phyloP scores from a whole-genome alignment of 1,284 basidiomycete species.

The Hypsizygus ulmarius region DNA sequence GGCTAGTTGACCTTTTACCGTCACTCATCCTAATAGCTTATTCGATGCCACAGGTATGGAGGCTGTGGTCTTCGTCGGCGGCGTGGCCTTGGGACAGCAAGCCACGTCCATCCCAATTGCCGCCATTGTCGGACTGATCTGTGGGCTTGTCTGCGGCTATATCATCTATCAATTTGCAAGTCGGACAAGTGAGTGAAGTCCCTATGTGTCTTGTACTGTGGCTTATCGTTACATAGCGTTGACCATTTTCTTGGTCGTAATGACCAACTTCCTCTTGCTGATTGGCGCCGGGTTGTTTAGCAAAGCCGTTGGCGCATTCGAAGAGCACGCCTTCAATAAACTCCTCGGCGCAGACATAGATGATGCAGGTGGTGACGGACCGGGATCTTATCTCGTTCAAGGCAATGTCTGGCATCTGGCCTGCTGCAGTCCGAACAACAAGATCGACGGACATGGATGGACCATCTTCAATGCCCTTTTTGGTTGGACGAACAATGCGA shows the following conservation, averaged over 20 bases:
- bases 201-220: background rate
- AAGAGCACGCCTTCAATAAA: constrained; percentile 65
- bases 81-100: constrained; percentile 80
- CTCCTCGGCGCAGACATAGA: constrained; percentile 77
- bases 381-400: constrained; percentile 76
- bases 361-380: constrained; percentile 76
- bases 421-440: constrained; percentile 75
- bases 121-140: constrained; percentile 78
- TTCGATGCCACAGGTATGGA: constrained; percentile 59
- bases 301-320: constrained; percentile 67
- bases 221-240: constrained; percentile 44
- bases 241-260: constrained; percentile 80
- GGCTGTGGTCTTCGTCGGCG: constrained; percentile 91
- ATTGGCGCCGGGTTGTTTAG: constrained; percentile 90
- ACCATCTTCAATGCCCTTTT: constrained; percentile 72
- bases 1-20: constrained; percentile 40
- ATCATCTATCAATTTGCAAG: constrained; percentile 76
- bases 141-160: constrained; percentile 68
- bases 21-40: background rate
- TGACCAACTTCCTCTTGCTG: constrained; percentile 87
- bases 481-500: constrained; percentile 75
- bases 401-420: constrained; percentile 86
- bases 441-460: constrained; percentile 60
- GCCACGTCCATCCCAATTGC: constrained; percentile 88
- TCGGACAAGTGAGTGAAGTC: constrained; percentile 53